Conservation (phyloP, 805 yeast species). For the Nakazawaea siamensis region DNA sequence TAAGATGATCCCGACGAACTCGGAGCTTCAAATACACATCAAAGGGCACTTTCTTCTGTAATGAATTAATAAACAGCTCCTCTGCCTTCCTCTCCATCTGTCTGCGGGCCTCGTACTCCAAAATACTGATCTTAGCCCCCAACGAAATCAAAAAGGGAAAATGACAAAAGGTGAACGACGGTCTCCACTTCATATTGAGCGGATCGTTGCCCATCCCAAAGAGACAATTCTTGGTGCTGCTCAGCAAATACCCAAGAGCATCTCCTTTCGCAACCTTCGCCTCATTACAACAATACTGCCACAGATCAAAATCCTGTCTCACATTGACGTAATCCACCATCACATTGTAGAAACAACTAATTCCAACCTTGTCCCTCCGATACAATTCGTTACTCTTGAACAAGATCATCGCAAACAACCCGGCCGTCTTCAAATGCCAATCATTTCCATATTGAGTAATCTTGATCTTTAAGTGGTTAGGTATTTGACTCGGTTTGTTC, state of each 20-base stretch:
- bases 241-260: constrained; percentile 40
- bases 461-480: constrained; percentile 28
- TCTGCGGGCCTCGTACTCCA: constrained; percentile 74
- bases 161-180: constrained; percentile 59
- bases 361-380: constrained; percentile 24
- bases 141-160: constrained; percentile 76
- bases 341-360: constrained; percentile 62
- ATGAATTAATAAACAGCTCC: constrained; percentile 74
- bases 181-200: constrained; percentile 15
- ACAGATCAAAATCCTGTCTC: constrained; percentile 72
- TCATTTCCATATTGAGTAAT: constrained; percentile 63
- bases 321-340: constrained; percentile 75
- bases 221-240: constrained; percentile 19
- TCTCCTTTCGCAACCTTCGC: too few species aligned
- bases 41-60: constrained; percentile 51
- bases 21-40: constrained; percentile 63
- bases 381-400: constrained; percentile 39
- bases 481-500: neutral
- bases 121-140: constrained; percentile 72
- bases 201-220: constrained; percentile 26
- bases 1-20: constrained; percentile 59
- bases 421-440: constrained; percentile 74
- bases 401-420: constrained; percentile 46
- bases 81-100: constrained; percentile 85
- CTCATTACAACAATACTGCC: constrained; percentile 49